Evolutionary conservation across 2,329 filamentous ascomycete species (phyloP).

Genomic region (Cladosporium austrohemisphaericum): DNA sequence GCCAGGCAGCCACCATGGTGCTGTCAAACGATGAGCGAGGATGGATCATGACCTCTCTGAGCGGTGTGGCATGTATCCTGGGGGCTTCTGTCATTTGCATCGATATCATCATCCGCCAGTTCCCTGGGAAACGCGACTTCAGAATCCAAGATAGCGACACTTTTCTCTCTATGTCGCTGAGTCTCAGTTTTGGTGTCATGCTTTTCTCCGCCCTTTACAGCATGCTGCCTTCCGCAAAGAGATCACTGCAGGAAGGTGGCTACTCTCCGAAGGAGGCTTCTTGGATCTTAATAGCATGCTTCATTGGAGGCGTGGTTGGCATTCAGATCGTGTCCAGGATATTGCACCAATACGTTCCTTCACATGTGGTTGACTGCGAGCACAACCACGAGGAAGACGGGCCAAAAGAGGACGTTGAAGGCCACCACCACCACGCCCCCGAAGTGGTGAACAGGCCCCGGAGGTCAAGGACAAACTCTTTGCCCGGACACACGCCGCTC

Average conservation of each 20-base stretch:
- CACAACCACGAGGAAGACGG: conserved; percentile 63
- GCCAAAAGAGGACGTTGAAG: conserved; percentile 26
- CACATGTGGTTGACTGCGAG: conserved; percentile 76
- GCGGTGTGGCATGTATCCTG: conserved; percentile 68
- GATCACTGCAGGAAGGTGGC: conserved; percentile 68
- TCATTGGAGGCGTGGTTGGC: conserved; percentile 67
- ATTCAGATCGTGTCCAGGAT: conserved; percentile 71
- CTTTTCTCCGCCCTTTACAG: conserved; percentile 88
- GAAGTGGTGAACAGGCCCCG: conserved; percentile 7
- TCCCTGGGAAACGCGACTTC: conserved; percentile 74
- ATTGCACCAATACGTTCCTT: conserved; percentile 70
- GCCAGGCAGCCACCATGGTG: conserved; percentile 34
- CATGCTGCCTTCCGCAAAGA: conserved; percentile 84
- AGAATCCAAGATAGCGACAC: conserved; percentile 82
- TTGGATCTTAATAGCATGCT: conserved; percentile 65
- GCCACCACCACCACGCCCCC: conserved; percentile 17
- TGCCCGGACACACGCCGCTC: conserved; percentile 19
- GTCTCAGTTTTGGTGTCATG: conserved; percentile 94
- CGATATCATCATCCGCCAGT: conserved; percentile 68
- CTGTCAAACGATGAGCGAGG: conserved; percentile 80
- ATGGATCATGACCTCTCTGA: conserved; percentile 83
- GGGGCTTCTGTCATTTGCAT: conserved; percentile 84
- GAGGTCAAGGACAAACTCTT: conserved; percentile 19
- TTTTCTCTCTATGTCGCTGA: conserved; percentile 84
- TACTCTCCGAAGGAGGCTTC: conserved; percentile 65